phyloP scores from a whole-genome alignment of 208 protist species.

The Acanthamoeba castellanii region DNA sequence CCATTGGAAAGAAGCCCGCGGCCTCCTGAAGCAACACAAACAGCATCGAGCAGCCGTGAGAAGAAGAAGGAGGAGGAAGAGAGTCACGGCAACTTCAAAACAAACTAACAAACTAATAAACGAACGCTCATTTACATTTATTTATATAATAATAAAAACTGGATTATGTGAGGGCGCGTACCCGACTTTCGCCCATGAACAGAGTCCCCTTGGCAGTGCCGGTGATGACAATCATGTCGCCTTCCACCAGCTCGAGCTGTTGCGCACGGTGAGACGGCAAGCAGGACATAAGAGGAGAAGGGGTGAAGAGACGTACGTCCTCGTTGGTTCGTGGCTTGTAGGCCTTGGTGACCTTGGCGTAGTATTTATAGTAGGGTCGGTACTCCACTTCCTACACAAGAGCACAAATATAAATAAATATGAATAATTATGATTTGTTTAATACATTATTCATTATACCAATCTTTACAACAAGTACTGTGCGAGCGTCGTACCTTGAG shows the following conservation, averaged over 20 bases:
- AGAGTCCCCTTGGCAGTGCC: background rate
- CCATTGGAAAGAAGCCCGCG: constrained; percentile 1
- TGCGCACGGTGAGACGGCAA: background rate
- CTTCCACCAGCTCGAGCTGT: constrained; percentile 36
- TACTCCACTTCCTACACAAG: background rate
- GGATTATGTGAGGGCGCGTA: background rate
- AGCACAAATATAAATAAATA: background rate
- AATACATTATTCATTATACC: too few species aligned
- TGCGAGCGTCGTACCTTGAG: background rate
- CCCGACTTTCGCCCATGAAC: background rate
- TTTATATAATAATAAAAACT: too few species aligned
- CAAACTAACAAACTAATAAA: too few species aligned
- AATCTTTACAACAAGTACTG: too few species aligned
- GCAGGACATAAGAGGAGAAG: too few species aligned
- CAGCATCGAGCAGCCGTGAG: too few species aligned
- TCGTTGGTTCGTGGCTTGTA: constrained; percentile 9
- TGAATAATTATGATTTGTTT: too few species aligned
- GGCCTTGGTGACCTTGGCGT: background rate
- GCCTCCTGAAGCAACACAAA: background rate
- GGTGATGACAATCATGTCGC: background rate
- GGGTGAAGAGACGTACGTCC: too few species aligned
- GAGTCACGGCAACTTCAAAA: too few species aligned
- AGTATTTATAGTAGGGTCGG: constrained; percentile 30
- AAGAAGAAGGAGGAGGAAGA: too few species aligned
- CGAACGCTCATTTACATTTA: too few species aligned